phyloP scores from a whole-genome alignment of 2,329 filamentous ascomycete genomes.

The Clathrospora elynae region DNA sequence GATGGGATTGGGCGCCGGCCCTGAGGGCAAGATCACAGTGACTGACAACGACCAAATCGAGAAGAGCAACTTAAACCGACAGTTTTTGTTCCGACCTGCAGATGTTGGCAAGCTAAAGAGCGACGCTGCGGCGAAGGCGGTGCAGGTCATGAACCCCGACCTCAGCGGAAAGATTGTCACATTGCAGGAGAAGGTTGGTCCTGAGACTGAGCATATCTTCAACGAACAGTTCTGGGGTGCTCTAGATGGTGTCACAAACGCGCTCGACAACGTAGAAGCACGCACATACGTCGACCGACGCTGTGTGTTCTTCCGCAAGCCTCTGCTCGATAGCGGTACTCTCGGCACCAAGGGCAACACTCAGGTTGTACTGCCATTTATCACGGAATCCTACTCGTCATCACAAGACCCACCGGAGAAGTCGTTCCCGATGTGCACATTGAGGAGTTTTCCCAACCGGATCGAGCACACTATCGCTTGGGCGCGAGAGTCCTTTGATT shows the following conservation, averaged over 20 bases:
- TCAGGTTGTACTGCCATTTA: slow-evolving; percentile 85
- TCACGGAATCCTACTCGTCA: slow-evolving; percentile 96
- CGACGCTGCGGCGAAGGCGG: slow-evolving; percentile 87
- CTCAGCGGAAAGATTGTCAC: slow-evolving; percentile 83
- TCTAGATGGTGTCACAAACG: slow-evolving; percentile 93
- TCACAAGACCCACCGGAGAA: slow-evolving; percentile 98
- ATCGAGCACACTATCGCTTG: slow-evolving; percentile 99
- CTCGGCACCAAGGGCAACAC: slow-evolving; percentile 99
- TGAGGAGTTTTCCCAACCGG: slow-evolving; percentile 95
- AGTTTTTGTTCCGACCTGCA: slow-evolving; percentile 91
- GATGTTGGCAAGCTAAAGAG: slow-evolving; percentile 98
- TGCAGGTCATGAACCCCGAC: slow-evolving; percentile 93
- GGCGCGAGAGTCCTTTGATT: slow-evolving; percentile 95
- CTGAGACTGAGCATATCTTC: slow-evolving; percentile 92
- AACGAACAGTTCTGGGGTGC: slow-evolving; percentile 88
- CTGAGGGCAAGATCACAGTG: slow-evolving; percentile 84
- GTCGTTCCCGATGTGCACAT: slow-evolving; percentile 98
- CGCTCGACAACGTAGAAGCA: slow-evolving; percentile 95
- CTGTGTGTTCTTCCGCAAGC: slow-evolving; percentile 98
- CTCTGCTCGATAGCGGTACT: slow-evolving; percentile 92
- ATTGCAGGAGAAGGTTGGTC: slow-evolving; percentile 85
- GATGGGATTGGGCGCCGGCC: slow-evolving; percentile 90
- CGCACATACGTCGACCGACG: slow-evolving; percentile 94
- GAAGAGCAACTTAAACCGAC: slow-evolving; percentile 96
- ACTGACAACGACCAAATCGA: slow-evolving; percentile 99